Base-by-base conservation (phyloP, 805 yeast species). In the Ogataea paradorogensis region DNA sequence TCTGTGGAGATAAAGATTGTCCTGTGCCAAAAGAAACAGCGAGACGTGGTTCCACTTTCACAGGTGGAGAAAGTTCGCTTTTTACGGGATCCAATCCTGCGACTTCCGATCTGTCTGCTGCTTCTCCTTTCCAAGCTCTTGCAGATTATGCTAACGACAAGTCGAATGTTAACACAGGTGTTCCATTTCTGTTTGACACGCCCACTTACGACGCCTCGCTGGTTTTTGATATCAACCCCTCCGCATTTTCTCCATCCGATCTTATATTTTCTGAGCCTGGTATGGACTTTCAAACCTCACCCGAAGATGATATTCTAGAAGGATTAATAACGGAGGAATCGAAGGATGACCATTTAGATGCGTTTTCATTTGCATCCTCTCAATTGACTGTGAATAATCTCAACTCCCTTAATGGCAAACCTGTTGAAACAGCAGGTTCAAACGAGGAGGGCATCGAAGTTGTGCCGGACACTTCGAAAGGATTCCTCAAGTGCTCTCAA, bases 401-500 rank as follows among this genome's bases (percentile, higher is more conserved):
- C 39, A 42, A 50, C n/a, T 24, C 38, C 8, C 40, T 52, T 30
- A 52, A 50, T 30, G 48, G 41, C 18, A 40, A 40, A 10, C 29
- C 39, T 26, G 25, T 38, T 15, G 47, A 53, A 48, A 38, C 46
- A 41, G 5, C 45, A 45, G 21, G 48, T 44, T 29, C 27, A n/a
- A 39, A 31, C 14, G 47, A 30, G 10, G 42, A 46, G 11, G 41
- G 44, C 11, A 43, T 58, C 20, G 68, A 56, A 27, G 59, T 53
- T 18, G 90, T 87, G 3, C 95, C 95, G 5, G 76, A 83, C 4
- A 83, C 78, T 7, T 83, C 80, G 42, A 65, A 63, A 13, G 70
- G 74, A 10, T 59, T 78, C 51, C 65, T 84, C 64, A 79, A 78
- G 56, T 93, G 99, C 63, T 78, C 95, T 0, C 96, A 89, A 51